phyloP scores from a whole-genome alignment of 2,329 filamentous ascomycete species.

The Epichloe festucae region DNA sequence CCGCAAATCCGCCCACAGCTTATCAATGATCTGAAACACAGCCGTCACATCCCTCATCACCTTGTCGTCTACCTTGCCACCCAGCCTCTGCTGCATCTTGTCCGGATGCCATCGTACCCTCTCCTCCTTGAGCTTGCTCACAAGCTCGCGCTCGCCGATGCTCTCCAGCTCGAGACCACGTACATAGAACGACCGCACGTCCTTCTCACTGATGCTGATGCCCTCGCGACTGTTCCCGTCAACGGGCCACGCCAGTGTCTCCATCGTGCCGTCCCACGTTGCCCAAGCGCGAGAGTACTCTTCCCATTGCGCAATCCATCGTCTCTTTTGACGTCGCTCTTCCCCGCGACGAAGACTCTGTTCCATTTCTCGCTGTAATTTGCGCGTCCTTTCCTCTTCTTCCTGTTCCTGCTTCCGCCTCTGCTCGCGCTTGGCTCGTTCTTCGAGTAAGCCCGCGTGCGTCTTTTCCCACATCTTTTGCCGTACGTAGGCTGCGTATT shows the following conservation, averaged over 20 bases:
- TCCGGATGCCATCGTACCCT: slow-evolving; percentile 94
- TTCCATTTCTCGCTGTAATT: slow-evolving; percentile 53
- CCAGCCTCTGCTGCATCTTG: slow-evolving; percentile 86
- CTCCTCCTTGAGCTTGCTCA: slow-evolving; percentile 59
- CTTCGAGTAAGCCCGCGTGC: slow-evolving; percentile 69
- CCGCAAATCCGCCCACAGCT: slow-evolving; percentile 56
- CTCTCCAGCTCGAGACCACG: slow-evolving; percentile 29
- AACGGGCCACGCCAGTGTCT: slow-evolving; percentile 59
- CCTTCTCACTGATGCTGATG: slow-evolving; percentile 33
- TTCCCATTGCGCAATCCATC: slow-evolving; percentile 48
- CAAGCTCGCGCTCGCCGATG: slow-evolving; percentile 31
- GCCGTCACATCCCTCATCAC: slow-evolving; percentile 73
- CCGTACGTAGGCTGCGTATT: slow-evolving; percentile 78
- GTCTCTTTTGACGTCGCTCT: slow-evolving; percentile 42
- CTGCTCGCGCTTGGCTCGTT: slow-evolving; percentile 49
- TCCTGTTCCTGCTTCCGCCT: slow-evolving; percentile 37
- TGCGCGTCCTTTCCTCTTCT: slow-evolving; percentile 34
- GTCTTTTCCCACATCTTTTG: slow-evolving; percentile 93
- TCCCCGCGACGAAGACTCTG: slow-evolving; percentile 54
- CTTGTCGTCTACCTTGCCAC: slow-evolving; percentile 54
- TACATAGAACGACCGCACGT: slow-evolving; percentile 58
- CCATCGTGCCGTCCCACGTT: slow-evolving; percentile 30
- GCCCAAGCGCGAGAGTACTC: slow-evolving; percentile 54
- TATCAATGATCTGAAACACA: slow-evolving; percentile 83
- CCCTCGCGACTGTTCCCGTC: slow-evolving; percentile 38